Percentiles rank a stretch among this genome's conserved stretches.
phyloP scores from a whole-genome alignment of 2,329 filamentous ascomycete genomes.

The Elsinoe fawcettii region DNA sequence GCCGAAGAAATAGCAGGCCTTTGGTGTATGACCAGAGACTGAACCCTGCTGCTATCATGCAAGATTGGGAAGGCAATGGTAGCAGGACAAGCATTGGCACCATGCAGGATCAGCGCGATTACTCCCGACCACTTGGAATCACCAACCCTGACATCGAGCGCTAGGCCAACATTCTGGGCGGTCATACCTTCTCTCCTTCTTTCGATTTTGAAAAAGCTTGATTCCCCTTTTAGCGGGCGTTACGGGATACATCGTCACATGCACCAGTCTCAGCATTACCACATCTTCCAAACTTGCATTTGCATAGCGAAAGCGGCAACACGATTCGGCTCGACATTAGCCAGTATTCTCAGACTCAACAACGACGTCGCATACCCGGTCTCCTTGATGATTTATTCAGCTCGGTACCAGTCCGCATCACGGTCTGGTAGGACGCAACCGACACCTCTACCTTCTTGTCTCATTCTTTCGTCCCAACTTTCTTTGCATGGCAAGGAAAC shows the following conservation, averaged over 20 bases:
- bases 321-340: conserved; percentile 1
- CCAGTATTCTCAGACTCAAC: neutral
- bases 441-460: conserved; percentile 4
- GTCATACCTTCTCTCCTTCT: neutral
- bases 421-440: neutral
- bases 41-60: conserved; percentile 41
- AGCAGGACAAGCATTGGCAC: conserved; percentile 41
- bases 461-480: neutral
- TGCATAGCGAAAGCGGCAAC: conserved; percentile 12
- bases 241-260: conserved; percentile 7
- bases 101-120: conserved; percentile 41
- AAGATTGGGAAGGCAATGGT: conserved; percentile 36
- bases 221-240: conserved; percentile 14
- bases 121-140: conserved; percentile 41
- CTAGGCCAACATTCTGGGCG: neutral
- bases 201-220: conserved; percentile 6
- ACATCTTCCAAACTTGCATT: neutral
- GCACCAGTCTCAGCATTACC: conserved; percentile 14
- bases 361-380: neutral
- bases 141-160: conserved; percentile 27
- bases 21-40: conserved; percentile 42
- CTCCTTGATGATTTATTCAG: neutral
- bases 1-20: conserved; percentile 34
- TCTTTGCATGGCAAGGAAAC: neutral
- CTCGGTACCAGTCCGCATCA: neutral